A percentile compares a stretch with the other conserved stretches of the same genome.
phyloP scores from a whole-genome alignment of 805 yeast genomes.

The Myxozyma neotropica region DNA sequence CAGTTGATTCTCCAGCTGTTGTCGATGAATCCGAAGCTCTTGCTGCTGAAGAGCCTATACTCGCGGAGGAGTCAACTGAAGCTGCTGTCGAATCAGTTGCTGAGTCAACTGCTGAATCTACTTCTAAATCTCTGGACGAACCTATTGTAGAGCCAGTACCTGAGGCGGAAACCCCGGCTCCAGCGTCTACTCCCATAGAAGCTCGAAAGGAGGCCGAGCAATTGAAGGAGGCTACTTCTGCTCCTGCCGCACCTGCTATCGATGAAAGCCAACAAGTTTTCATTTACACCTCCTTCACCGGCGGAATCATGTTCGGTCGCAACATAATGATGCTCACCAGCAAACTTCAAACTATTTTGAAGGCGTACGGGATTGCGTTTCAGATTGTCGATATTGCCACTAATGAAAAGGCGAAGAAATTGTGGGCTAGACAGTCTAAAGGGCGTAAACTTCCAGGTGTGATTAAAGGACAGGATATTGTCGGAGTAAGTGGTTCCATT shows the following conservation, averaged over 20 bases:
- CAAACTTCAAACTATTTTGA: conserved; percentile 69
- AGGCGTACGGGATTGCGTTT: conserved; percentile 70
- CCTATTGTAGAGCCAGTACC: background rate
- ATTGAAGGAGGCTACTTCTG: background rate
- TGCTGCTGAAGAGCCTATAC: background rate
- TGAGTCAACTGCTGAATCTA: background rate
- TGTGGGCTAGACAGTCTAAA: conserved; percentile 74
- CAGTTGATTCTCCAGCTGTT: too few relatives aligned
- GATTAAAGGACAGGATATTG: conserved; percentile 78
- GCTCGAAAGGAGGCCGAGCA: too few relatives aligned
- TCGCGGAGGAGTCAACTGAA: background rate
- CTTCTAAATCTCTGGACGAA: background rate
- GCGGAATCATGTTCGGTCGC: conserved; percentile 63
- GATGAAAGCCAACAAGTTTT: conserved; percentile 49
- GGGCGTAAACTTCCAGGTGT: conserved; percentile 84
- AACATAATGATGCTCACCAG: conserved; percentile 75
- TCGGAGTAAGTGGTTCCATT: conserved; percentile 56
- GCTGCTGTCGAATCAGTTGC: background rate
- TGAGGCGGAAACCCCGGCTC: background rate
- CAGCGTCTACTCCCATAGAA: background rate
- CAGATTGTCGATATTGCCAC: conserved; percentile 80
- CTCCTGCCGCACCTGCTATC: background rate
- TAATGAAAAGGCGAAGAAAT: conserved; percentile 78
- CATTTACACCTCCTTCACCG: conserved; percentile 82
- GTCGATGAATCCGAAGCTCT: background rate